Conservation (phyloP, 208 protist genomes). For the Leishmania tarentolae region DNA sequence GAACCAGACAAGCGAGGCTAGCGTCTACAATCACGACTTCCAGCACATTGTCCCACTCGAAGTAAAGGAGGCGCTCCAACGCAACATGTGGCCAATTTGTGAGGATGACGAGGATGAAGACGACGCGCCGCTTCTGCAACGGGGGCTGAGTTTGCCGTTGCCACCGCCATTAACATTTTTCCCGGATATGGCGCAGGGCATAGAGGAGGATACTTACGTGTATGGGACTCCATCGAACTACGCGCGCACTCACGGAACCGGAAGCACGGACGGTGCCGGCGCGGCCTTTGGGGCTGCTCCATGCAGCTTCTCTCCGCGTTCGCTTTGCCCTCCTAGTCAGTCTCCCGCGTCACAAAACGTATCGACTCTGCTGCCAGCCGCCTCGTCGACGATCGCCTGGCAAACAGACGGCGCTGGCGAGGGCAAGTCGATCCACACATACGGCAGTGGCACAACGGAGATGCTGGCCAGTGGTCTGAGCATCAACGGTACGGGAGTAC, state of each 20-base stretch:
- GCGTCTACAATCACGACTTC: constrained; percentile 45
- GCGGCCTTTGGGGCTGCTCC: not conserved
- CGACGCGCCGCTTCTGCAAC: constrained; percentile 11
- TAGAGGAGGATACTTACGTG: not conserved
- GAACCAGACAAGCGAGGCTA: constrained; percentile 13
- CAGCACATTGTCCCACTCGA: constrained; percentile 41
- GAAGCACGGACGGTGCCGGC: not conserved
- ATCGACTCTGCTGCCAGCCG: not conserved
- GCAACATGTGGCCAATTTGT: constrained; percentile 28
- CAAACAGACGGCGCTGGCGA: not conserved
- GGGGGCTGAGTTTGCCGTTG: constrained; percentile 9
- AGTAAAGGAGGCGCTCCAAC: constrained; percentile 36
- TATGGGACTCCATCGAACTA: too few relatives aligned
- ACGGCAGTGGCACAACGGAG: not conserved
- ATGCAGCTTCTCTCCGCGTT: not conserved
- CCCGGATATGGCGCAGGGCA: not conserved
- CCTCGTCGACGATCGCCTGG: not conserved
- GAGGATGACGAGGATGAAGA: constrained; percentile 41
- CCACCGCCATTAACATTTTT: constrained; percentile 3
- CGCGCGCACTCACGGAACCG: not conserved
- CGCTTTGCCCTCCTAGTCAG: not conserved
- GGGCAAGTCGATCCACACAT: not conserved
- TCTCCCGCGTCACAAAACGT: not conserved
- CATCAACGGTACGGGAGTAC: constrained; percentile 6
- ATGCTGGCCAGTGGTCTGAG: not conserved